phyloP scores from a whole-genome alignment of 2,329 filamentous ascomycete genomes.

The Fusarium sacchari region DNA sequence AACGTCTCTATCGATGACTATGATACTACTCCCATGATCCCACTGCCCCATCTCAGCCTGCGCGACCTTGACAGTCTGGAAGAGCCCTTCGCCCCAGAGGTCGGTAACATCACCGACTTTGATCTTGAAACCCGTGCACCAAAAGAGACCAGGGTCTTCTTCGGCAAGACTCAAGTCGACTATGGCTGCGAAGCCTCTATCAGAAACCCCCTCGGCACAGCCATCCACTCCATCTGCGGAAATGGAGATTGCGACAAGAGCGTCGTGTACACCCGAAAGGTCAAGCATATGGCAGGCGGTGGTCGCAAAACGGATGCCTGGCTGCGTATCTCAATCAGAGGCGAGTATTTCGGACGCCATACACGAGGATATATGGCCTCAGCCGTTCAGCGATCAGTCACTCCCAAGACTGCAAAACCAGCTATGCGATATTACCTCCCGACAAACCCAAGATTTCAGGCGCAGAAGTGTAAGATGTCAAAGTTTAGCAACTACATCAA shows the following conservation, averaged over 20 bases:
- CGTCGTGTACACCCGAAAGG: not conserved
- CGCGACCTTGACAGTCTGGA: not conserved
- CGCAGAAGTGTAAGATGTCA: not conserved
- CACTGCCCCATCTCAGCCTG: not conserved
- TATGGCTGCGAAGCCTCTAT: not conserved
- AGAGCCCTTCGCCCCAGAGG: not conserved
- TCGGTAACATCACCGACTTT: not conserved
- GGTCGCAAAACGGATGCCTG: not conserved
- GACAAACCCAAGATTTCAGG: not conserved
- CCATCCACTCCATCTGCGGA: not conserved
- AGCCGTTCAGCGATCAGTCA: not conserved
- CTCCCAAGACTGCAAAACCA: fast-evolving
- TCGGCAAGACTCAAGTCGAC: not conserved
- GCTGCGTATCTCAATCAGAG: not conserved
- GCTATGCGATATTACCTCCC: not conserved
- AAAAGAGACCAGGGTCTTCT: not conserved
- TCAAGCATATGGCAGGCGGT: not conserved
- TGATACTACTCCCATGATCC: not conserved
- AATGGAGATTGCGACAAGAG: not conserved
- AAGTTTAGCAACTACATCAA: not conserved
- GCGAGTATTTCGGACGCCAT: not conserved
- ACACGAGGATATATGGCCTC: not conserved
- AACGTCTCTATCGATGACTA: not conserved
- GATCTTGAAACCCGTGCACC: not conserved
- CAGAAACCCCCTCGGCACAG: not conserved